Evolutionary conservation across 805 yeast genomes (phyloP).

Genomic region (Phaffomyces thermotolerans): DNA sequence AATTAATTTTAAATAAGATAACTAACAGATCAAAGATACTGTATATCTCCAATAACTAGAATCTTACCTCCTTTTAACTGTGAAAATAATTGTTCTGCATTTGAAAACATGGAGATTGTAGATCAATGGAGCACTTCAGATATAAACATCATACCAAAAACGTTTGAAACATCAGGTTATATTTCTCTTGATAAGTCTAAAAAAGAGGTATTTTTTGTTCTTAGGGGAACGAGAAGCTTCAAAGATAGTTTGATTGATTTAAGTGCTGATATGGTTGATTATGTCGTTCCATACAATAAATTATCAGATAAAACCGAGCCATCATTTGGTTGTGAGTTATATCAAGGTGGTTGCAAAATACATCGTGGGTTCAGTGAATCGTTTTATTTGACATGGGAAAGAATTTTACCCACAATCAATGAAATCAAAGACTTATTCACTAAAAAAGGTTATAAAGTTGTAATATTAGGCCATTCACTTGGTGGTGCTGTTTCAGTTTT

Average conservation of each 20-base stretch:
- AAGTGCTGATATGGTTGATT: conserved; percentile 19
- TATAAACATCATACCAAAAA: conserved; percentile 4
- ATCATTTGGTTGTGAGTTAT: neutral
- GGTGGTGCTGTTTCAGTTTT: conserved; percentile 23
- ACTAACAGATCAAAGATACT: conserved; percentile 9
- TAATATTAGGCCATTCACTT: conserved; percentile 22
- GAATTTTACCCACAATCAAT: conserved; percentile 1
- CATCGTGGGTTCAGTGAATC: conserved; percentile 20
- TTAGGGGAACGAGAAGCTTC: conserved; percentile 23
- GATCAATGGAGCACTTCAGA: conserved; percentile 22
- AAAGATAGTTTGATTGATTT: conserved; percentile 22
- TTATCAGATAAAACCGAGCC: neutral
- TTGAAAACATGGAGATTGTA: conserved; percentile 17
- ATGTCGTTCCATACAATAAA: neutral
- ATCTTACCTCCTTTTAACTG: conserved; percentile 20
- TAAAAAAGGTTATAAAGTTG: conserved; percentile 9
- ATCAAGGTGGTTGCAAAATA: conserved; percentile 12
- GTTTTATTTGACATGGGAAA: conserved; percentile 4
- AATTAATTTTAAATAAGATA: neutral
- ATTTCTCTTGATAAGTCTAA: conserved; percentile 15
- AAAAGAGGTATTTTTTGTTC: conserved; percentile 8
- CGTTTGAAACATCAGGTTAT: conserved; percentile 20
- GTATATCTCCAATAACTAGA: conserved; percentile 17
- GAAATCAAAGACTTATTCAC: neutral
- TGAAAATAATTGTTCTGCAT: conserved; percentile 18